These are phyloP conservation scores for Sherardia arvensis DNA, from an alignment of 257 asterid species.

Conservation along the genomic window DNA sequence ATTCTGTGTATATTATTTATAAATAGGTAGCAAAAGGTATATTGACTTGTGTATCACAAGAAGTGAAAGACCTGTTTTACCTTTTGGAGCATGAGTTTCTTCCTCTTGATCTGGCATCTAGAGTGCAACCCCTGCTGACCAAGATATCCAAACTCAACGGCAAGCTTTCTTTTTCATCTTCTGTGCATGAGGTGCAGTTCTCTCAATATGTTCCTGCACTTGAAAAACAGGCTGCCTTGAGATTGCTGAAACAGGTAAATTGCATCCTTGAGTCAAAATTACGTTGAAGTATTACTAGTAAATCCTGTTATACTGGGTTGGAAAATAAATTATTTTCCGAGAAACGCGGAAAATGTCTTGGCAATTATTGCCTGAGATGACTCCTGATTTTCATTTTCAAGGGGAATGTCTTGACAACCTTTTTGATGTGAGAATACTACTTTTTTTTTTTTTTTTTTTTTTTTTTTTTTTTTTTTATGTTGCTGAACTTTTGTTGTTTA, in stretches of 20 bases:
- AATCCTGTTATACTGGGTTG: background rate
- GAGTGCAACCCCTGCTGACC: conserved; percentile 51
- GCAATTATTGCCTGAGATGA: too few species aligned
- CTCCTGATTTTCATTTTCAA: too few species aligned
- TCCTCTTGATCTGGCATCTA: conserved; percentile 64
- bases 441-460: too few species aligned
- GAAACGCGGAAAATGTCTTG: background rate
- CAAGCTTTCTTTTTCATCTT: conserved; percentile 61
- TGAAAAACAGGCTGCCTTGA: conserved; percentile 72
- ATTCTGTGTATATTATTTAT: background rate
- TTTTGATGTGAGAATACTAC: background rate
- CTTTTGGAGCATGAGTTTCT: conserved; percentile 67
- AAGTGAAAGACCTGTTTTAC: conserved; percentile 72
- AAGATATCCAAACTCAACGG: conserved; percentile 73
- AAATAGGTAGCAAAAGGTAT: conserved; percentile 75
- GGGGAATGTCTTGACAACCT: background rate
- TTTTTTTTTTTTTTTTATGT: too few species aligned
- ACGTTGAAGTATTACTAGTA: background rate
- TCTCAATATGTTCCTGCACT: conserved; percentile 62
- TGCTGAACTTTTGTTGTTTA: too few species aligned
- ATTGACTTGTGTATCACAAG: conserved; percentile 73
- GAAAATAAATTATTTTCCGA: too few species aligned
- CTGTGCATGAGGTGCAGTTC: conserved; percentile 63
- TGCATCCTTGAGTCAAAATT: background rate
- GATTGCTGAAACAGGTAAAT: conserved; percentile 78